Percentiles rank a stretch among this genome's conserved stretches.
Evolutionary conservation across 305 asterid genomes (phyloP).

Genomic region (Lippia alba): DNA sequence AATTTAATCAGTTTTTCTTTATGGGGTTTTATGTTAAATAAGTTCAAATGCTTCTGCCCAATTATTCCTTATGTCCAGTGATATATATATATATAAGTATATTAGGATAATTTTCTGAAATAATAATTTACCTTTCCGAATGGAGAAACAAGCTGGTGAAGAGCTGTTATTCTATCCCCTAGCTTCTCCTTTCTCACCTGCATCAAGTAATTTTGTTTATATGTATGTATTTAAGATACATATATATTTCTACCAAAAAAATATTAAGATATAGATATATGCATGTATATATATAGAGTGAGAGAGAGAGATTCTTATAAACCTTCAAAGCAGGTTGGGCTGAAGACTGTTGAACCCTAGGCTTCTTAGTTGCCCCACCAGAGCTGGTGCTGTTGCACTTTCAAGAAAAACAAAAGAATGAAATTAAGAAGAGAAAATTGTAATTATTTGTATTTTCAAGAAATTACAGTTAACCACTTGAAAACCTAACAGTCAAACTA

Average conservation of each 20-base stretch:
- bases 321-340: constrained; percentile 67
- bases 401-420: constrained; percentile 25
- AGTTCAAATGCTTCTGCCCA: constrained; percentile 14
- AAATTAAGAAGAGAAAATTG: neutral
- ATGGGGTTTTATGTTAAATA: constrained; percentile 37
- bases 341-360: constrained; percentile 65
- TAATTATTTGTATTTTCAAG: constrained; percentile 16
- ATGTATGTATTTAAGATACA: no score
- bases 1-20: constrained; percentile 24
- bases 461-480: constrained; percentile 8
- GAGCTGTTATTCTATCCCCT: constrained; percentile 81
- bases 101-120: constrained; percentile 12
- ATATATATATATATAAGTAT: neutral
- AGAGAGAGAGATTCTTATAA: constrained; percentile 21
- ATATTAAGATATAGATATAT: no score
- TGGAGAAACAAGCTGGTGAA: constrained; percentile 84
- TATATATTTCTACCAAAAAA: no score
- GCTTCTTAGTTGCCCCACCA: constrained; percentile 66
- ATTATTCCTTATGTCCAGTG: constrained; percentile 28
- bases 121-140: constrained; percentile 71
- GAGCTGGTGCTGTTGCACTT: constrained; percentile 53
- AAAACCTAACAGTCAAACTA: constrained; percentile 16
- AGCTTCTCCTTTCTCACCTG: constrained; percentile 79
- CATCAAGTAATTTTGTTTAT: neutral
- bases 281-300: neutral